Evolutionary conservation across 129 eudicot genomes (phyloP).

Genomic region (Ambrosia trifida): DNA sequence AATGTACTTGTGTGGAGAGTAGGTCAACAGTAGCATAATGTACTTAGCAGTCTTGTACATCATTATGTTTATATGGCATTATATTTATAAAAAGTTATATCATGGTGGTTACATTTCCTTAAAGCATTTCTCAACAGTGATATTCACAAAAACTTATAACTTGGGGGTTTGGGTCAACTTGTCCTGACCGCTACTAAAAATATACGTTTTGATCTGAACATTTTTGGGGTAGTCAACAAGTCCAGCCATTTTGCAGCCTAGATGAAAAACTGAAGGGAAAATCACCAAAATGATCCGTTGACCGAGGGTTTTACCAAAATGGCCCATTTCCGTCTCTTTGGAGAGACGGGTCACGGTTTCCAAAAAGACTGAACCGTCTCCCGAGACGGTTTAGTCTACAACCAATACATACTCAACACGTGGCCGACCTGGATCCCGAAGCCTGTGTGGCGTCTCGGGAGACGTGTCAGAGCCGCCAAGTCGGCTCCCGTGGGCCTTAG

Average conservation of each 20-base stretch:
- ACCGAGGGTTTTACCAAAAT: too few relatives aligned
- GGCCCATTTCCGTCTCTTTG: too few relatives aligned
- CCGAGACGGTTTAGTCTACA: too few relatives aligned
- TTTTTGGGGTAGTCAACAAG: not conserved
- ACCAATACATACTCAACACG: too few relatives aligned
- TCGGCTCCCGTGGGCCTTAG: too few relatives aligned
- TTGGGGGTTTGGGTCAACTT: not conserved
- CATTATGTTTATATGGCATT: not conserved
- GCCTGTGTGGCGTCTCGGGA: too few relatives aligned
- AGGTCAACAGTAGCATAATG: not conserved
- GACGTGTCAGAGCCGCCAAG: too few relatives aligned
- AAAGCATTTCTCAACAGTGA: slow-evolving; percentile 6
- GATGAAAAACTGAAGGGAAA: not conserved
- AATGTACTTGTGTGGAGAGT: not conserved
- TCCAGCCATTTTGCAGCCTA: not conserved
- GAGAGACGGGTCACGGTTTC: too few relatives aligned
- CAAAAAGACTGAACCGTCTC: too few relatives aligned
- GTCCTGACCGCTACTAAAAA: not conserved
- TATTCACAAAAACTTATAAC: not conserved
- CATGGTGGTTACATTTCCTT: slow-evolving; percentile 8
- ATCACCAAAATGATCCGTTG: too few relatives aligned
- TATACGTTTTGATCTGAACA: not conserved
- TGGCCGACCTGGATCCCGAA: too few relatives aligned
- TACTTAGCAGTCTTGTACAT: not conserved
- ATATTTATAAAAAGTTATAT: slow-evolving; percentile 14